Evolutionary conservation across 2,329 filamentous ascomycete genomes (phyloP).

Genomic region (Neofusicoccum umdonicola): DNA sequence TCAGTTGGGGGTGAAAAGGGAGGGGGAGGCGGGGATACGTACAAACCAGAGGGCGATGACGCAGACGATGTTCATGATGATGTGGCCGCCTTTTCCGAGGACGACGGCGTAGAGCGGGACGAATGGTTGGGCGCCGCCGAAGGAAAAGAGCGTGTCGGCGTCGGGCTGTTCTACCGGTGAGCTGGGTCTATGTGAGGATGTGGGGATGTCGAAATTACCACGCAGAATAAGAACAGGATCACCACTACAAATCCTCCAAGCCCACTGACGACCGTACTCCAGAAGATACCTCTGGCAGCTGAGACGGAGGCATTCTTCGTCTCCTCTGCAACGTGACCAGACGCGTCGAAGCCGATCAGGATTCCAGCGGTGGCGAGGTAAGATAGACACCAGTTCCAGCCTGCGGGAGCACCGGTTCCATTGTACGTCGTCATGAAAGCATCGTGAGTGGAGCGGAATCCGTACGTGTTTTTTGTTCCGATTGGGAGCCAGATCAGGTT

Average conservation of each 20-base stretch:
- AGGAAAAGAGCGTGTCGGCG: conserved; percentile 52
- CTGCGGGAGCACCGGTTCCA: conserved; percentile 46
- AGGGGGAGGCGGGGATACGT: conserved; percentile 25
- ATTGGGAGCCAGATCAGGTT: conserved; percentile 63
- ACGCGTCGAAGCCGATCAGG: conserved; percentile 61
- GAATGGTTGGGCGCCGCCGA: conserved; percentile 58
- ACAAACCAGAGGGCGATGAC: conserved; percentile 49
- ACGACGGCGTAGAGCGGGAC: conserved; percentile 58
- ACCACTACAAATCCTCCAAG: conserved; percentile 56
- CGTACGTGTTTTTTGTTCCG: conserved; percentile 54
- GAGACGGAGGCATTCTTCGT: conserved; percentile 57
- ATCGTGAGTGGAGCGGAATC: conserved; percentile 58
- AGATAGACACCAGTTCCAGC: conserved; percentile 63
- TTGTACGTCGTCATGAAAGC: conserved; percentile 63
- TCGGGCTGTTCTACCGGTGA: conserved; percentile 41
- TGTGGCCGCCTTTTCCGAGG: conserved; percentile 55
- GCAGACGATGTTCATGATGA: conserved; percentile 62
- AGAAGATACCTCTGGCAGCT: conserved; percentile 61
- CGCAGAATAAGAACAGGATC: conserved; percentile 59
- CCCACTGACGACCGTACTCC: conserved; percentile 58
- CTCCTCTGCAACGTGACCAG: conserved; percentile 61
- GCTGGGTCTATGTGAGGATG: no score
- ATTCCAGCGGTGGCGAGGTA: conserved; percentile 61
- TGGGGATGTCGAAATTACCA: background rate
- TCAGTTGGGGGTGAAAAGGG: background rate